phyloP scores from a whole-genome alignment of 176 grass and related monocot genomes.

The Aegilops sharonensis region DNA sequence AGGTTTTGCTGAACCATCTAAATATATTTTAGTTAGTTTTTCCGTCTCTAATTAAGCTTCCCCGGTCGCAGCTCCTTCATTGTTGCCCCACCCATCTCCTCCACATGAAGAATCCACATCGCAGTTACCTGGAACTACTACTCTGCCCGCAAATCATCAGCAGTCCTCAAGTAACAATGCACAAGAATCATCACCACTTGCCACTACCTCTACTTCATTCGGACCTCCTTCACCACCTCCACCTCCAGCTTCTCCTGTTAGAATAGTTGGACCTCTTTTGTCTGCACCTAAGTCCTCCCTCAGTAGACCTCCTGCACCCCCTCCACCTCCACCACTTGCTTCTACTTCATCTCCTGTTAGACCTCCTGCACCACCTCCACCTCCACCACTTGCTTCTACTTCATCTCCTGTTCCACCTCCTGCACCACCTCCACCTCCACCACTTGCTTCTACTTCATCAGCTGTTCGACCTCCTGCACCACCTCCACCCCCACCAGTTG shows the following conservation, averaged over 20 bases:
- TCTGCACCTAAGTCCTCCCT: slow-evolving; percentile 27
- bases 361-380: slow-evolving; percentile 40
- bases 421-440: slow-evolving; percentile 24
- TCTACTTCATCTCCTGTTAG: slow-evolving; percentile 20
- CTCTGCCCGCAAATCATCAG: slow-evolving; percentile 25
- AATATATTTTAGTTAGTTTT: slow-evolving; percentile 1
- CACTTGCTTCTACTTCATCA: slow-evolving; percentile 34
- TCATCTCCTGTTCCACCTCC: slow-evolving; percentile 33
- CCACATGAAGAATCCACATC: slow-evolving; percentile 5
- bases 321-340: slow-evolving; percentile 29
- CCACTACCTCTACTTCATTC: neutral
- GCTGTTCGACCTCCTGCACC: slow-evolving; percentile 23
- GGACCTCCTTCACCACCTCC: neutral
- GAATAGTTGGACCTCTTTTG: slow-evolving; percentile 4
- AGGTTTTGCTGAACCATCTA: slow-evolving; percentile 28
- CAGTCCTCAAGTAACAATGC: slow-evolving; percentile 5
- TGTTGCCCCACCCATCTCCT: slow-evolving; percentile 21
- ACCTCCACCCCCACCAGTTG: slow-evolving; percentile 31
- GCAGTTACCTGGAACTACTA: slow-evolving; percentile 23
- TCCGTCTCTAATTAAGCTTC: slow-evolving; percentile 33
- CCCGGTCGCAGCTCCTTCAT: slow-evolving; percentile 13
- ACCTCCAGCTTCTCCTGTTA: slow-evolving; percentile 17
- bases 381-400: slow-evolving; percentile 37
- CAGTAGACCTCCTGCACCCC: slow-evolving; percentile 6
- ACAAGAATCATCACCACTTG: slow-evolving; percentile 24